Base-by-base conservation (phyloP, 106 monocot species). In the Narthecium ossifragum region DNA sequence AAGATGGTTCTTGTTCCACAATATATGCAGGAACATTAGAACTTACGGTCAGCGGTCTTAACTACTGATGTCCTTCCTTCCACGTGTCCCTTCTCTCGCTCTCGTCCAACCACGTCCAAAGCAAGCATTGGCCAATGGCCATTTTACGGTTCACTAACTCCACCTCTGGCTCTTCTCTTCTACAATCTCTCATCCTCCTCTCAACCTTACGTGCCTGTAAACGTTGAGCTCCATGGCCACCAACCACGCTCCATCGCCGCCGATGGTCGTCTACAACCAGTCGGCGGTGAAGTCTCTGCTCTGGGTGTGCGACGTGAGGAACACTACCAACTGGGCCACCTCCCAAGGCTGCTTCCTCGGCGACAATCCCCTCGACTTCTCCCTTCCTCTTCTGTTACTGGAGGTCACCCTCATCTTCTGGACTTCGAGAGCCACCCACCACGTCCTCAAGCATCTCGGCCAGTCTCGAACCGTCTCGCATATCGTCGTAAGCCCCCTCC, bases 261-360 rank as follows among this genome's bases (percentile, higher is more conserved):
- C 52, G 7, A 7, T 27, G 55, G 17, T 34, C 2, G 10, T 34
- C 21, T 34, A 12, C 5, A 75, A 68, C 57, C 27, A 20, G 8
- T n/a, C 68, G 1, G 12, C 38, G 22, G 68, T 62, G 29, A 56
- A 67, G 32, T 34, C 60, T 1, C 0, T 37, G 9, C 32, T 11
- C 12, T n/a, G 31, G 39, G 28, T 53, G 5, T 68, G 75, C 56
- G 60, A 57, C 36, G 39, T 57, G 15, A 62, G 62, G 34, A 57
- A 57, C 57, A 23, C 6, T 18, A 57, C 31, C 39, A 55, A 57
- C 17, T 20, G 31, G 31, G 64, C 70, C 6, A 46, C 18, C 39
- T 76, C 76, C 0, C 39, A 59, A 6, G 76, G 76, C 8, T 1
- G 69, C 31, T 76, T 70, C 40, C 69, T 64, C 5, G 76, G 70